phyloP scores from a whole-genome alignment of 1,139 yeast genomes.

The Yamadazyma blattariae region DNA sequence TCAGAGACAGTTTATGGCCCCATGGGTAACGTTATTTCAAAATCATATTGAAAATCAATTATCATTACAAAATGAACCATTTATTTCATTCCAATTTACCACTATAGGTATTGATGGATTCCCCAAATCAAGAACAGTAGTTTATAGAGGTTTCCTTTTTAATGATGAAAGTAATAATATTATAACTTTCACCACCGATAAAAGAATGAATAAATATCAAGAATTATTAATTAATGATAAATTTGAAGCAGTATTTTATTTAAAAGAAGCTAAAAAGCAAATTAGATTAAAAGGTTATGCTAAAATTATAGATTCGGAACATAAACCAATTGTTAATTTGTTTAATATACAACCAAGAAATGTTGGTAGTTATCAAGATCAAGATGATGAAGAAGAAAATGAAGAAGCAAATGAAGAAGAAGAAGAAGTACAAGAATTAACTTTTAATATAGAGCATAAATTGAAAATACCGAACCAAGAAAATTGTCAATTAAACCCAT shows the following conservation, averaged over 20 bases:
- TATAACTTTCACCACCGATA: conserved; percentile 69
- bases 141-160: conserved; percentile 73
- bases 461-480: conserved; percentile 1
- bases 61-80: conserved; percentile 35
- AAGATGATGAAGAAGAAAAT: conserved; percentile 4
- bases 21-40: conserved; percentile 65
- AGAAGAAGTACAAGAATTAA: background rate
- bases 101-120: conserved; percentile 57
- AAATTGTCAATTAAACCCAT: conserved; percentile 11
- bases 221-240: conserved; percentile 51
- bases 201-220: conserved; percentile 59
- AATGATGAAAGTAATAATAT: conserved; percentile 67
- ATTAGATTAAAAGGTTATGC: conserved; percentile 72
- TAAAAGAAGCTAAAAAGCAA: conserved; percentile 58
- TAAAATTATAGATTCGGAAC: conserved; percentile 36
- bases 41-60: conserved; percentile 47
- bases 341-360: conserved; percentile 21
- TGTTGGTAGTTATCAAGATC: conserved; percentile 12
- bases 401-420: conserved; percentile 1
- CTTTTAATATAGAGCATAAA: background rate
- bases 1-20: conserved; percentile 55
- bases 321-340: conserved; percentile 33
- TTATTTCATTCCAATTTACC: conserved; percentile 63
- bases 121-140: conserved; percentile 69
- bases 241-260: conserved; percentile 78